These are phyloP conservation scores for Meyerozyma sp. DNA, from an alignment of 1,139 yeast species.

Conservation along the genomic window DNA sequence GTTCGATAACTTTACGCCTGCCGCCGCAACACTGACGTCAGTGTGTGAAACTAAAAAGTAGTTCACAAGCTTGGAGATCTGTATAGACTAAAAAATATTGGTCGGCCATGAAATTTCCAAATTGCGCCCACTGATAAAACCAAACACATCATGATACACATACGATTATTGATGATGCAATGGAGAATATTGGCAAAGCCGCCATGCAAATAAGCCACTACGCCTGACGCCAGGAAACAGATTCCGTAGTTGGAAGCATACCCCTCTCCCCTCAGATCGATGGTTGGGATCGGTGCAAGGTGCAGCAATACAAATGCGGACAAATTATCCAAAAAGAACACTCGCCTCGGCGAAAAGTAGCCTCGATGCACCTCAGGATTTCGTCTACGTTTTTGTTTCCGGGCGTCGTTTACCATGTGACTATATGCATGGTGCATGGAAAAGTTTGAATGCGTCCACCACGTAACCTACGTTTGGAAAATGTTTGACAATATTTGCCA, in stretches of 20 bases:
- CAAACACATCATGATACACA: no score
- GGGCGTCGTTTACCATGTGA: neutral
- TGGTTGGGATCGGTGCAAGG: neutral
- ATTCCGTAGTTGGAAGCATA: neutral
- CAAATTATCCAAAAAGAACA: neutral
- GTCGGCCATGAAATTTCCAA: neutral
- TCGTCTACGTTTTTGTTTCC: neutral
- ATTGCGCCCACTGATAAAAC: neutral
- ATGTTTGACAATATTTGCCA: no score
- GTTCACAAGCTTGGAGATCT: neutral
- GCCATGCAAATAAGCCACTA: neutral
- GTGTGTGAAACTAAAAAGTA: neutral
- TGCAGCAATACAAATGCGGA: neutral
- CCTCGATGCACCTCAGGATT: neutral
- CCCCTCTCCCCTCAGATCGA: conserved; percentile 1
- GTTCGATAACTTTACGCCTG: neutral
- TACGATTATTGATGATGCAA: neutral
- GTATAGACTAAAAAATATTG: neutral
- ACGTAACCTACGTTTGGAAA: no score
- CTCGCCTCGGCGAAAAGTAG: neutral
- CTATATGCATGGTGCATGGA: neutral
- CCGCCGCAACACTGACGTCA: neutral
- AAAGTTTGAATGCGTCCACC: neutral
- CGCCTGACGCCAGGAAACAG: neutral
- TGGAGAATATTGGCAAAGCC: neutral